phyloP scores from a whole-genome alignment of 192 early-diverging fungal species.

The Coemansia sp. region DNA sequence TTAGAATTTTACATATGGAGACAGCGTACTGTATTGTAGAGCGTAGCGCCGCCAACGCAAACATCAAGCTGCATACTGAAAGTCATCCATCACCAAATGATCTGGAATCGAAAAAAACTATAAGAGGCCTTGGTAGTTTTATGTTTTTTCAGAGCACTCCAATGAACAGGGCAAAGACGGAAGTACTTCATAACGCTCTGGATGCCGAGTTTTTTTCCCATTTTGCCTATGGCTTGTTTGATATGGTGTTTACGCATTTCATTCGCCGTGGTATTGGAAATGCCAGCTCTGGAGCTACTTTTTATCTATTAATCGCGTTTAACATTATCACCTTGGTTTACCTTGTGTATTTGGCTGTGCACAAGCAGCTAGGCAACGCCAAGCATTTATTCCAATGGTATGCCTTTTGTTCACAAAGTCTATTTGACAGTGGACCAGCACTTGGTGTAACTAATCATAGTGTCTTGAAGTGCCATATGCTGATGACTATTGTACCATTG shows the following conservation, averaged over 20 bases:
- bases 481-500: not conserved
- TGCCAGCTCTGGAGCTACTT: not conserved
- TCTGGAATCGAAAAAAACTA: not conserved
- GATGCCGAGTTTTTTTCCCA: not conserved
- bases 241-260: not conserved
- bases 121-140: not conserved
- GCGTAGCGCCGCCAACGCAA: not conserved
- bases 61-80: not conserved
- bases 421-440: not conserved
- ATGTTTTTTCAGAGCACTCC: not conserved
- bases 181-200: not conserved
- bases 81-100: not conserved
- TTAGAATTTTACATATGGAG: not conserved
- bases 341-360: not conserved
- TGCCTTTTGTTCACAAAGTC: not conserved
- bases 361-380: not conserved
- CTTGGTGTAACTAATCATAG: not conserved
- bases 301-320: not conserved
- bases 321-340: not conserved
- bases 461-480: not conserved
- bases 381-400: not conserved
- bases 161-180: not conserved
- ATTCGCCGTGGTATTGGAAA: not conserved
- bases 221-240: not conserved
- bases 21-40: not conserved